Conservation (phyloP, 1,139 yeast genomes). For the Taphrina deformans region DNA sequence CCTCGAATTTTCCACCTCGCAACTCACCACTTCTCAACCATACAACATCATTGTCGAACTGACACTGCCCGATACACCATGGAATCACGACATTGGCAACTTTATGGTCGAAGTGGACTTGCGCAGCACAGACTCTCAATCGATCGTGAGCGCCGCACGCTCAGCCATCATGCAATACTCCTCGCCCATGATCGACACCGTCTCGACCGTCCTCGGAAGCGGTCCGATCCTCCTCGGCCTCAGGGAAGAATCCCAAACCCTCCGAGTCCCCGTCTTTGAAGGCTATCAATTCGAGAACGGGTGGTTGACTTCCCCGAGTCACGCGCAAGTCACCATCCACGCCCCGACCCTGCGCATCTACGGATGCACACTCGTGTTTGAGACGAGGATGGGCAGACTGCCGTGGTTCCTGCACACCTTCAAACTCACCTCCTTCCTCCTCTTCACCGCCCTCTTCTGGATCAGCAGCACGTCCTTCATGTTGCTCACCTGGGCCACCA, state of each 20-base stretch:
- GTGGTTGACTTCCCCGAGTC: conserved; percentile 10
- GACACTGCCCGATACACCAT: conserved; percentile 13
- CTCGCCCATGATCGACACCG: conserved; percentile 18
- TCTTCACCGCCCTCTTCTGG: conserved; percentile 31
- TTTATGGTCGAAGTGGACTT: conserved; percentile 28
- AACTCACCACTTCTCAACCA: conserved; percentile 23
- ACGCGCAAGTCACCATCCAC: conserved; percentile 15
- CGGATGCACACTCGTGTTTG: conserved; percentile 2
- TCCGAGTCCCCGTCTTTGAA: conserved; percentile 19
- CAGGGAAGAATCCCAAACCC: conserved; percentile 2
- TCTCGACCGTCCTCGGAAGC: conserved; percentile 5
- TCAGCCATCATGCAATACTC: conserved; percentile 23
- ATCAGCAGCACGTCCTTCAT: conserved; percentile 1
- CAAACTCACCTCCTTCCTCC: conserved; percentile 19
- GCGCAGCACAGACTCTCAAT: conserved; percentile 2
- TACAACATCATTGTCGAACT: conserved; percentile 23
- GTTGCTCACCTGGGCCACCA: conserved; percentile 12
- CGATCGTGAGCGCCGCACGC: conserved; percentile 5
- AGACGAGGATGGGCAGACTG: conserved; percentile 16
- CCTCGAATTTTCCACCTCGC: conserved; percentile 1
- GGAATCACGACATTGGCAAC: conserved; percentile 30
- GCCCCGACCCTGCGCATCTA: conserved; percentile 18
- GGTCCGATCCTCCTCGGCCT: conserved; percentile 19
- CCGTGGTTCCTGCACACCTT: conserved; percentile 17
- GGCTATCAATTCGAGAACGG: conserved; percentile 14